phyloP scores from a whole-genome alignment of 768 basidiomycete species.

The Phylloporus sp. region DNA sequence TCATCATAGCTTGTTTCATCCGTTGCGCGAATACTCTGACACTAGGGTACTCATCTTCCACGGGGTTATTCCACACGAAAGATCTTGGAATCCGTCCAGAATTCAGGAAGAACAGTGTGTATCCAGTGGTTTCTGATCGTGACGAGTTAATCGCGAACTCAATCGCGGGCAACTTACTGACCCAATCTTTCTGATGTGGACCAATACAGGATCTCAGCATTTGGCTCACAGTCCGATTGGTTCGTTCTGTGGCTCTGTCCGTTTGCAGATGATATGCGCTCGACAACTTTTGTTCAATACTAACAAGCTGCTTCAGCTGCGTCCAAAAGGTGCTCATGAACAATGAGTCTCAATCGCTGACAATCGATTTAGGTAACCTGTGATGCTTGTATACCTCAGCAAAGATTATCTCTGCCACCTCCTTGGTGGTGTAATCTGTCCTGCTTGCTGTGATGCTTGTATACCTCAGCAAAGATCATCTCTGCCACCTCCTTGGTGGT shows the following conservation, averaged over 20 bases:
- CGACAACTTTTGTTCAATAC: not conserved
- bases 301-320: not conserved
- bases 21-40: conserved; percentile 24
- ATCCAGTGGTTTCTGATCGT: conserved; percentile 16
- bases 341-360: conserved; percentile 22
- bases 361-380: conserved; percentile 4
- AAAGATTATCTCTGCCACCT: conserved; percentile 36
- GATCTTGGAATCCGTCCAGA: conserved; percentile 1
- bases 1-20: conserved; percentile 28
- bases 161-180: not conserved
- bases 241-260: not conserved
- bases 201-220: not conserved
- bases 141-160: conserved; percentile 24
- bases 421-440: conserved; percentile 26
- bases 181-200: conserved; percentile 15
- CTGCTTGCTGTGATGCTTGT: too few species aligned
- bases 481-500: too few species aligned
- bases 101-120: conserved; percentile 15
- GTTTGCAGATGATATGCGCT: not conserved
- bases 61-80: conserved; percentile 17
- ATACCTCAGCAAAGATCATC: too few species aligned
- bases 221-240: not conserved
- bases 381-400: conserved; percentile 31
- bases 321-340: conserved; percentile 29
- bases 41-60: conserved; percentile 20